Conservation (phyloP, 345 rosid genomes). For the Microthlaspi erraticum region DNA sequence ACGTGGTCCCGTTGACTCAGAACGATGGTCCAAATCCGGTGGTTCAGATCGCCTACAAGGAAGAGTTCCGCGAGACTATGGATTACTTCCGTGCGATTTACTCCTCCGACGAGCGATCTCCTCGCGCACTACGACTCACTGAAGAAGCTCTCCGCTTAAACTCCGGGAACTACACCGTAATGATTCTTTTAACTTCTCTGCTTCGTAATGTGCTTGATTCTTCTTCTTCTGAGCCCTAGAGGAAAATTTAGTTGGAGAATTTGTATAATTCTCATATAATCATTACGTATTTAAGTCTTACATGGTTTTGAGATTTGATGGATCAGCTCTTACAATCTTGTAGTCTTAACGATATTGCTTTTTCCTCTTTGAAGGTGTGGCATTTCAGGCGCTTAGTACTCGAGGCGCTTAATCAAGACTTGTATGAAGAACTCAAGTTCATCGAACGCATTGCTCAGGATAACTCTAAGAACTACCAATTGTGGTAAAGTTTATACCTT, state of each 20-base stretch:
- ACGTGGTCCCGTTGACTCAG: constrained; percentile 72
- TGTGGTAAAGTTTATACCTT: constrained; percentile 62
- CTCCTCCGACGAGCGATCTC: constrained; percentile 71
- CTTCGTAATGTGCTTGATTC: not conserved
- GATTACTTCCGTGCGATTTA: constrained; percentile 88
- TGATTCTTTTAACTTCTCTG: not conserved
- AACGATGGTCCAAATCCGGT: constrained; percentile 90
- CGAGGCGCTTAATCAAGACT: constrained; percentile 55
- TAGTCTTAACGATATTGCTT: constrained; percentile 3
- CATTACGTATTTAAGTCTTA: not conserved
- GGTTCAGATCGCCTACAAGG: constrained; percentile 79
- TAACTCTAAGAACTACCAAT: constrained; percentile 86
- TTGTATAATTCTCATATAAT: not conserved
- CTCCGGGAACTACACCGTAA: constrained; percentile 92
- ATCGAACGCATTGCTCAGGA: constrained; percentile 60
- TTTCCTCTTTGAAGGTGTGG: constrained; percentile 73
- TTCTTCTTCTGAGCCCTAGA: constrained; percentile 6
- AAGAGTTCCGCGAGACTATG: constrained; percentile 82
- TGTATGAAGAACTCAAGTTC: constrained; percentile 62
- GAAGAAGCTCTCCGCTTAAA: constrained; percentile 62
- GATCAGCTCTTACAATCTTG: not conserved
- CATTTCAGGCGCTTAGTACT: constrained; percentile 81
- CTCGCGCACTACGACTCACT: constrained; percentile 75
- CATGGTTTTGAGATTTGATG: not conserved
- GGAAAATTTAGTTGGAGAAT: not conserved